Conservation (phyloP, 2,329 filamentous ascomycete genomes). For the Colletotrichum zoysiae region DNA sequence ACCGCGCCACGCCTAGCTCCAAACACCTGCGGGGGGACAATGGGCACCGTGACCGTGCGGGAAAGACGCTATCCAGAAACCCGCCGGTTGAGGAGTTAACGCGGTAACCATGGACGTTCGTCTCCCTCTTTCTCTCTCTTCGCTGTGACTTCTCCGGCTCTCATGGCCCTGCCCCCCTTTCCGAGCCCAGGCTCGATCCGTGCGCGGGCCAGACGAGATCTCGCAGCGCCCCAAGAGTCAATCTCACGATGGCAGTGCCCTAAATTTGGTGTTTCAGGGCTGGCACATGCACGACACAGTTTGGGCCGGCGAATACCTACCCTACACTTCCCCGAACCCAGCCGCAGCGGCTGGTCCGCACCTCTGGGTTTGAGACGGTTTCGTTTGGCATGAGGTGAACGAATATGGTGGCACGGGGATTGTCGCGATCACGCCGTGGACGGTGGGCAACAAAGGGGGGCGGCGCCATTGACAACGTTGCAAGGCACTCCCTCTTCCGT, state of each 20-base stretch:
- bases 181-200: neutral
- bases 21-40: slow-evolving; percentile 30
- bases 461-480: no score
- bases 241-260: neutral
- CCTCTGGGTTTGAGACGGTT: neutral
- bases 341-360: neutral
- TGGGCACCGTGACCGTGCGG: neutral
- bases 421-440: neutral
- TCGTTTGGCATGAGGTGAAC: neutral
- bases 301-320: neutral
- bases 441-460: no score
- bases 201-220: neutral
- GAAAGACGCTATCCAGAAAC: neutral
- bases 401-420: neutral
- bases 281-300: neutral
- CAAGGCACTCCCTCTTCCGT: neutral
- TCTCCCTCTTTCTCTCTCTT: neutral
- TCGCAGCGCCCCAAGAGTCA: neutral
- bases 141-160: neutral
- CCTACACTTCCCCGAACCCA: neutral
- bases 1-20: slow-evolving; percentile 24
- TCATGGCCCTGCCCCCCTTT: neutral
- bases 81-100: neutral
- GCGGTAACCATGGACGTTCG: neutral
- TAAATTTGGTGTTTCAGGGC: neutral